These are phyloP conservation scores for Spergularia bocconei DNA, from an alignment of 148 eudicot genomes.

Conservation along the genomic window DNA sequence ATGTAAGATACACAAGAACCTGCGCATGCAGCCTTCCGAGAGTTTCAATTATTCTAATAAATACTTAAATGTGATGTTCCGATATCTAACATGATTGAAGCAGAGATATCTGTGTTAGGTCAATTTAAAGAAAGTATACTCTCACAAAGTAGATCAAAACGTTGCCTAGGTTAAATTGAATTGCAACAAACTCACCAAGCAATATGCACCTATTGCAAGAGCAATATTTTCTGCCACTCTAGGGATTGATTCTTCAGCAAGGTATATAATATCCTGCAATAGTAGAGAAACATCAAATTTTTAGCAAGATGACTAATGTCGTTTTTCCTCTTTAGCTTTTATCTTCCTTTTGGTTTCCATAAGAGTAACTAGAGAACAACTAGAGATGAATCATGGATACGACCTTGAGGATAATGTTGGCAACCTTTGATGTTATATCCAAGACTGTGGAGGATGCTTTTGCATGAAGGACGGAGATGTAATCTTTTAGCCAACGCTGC, in stretches of 20 bases:
- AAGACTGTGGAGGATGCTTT: conserved; percentile 40
- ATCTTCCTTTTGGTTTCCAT: not conserved
- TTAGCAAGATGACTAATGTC: conserved; percentile 16
- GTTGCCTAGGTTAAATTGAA: not conserved
- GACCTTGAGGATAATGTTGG: conserved; percentile 75
- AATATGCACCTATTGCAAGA: conserved; percentile 80
- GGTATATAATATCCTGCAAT: conserved; percentile 55
- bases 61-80: no score
- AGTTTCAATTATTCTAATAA: no score
- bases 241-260: conserved; percentile 79
- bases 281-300: not conserved
- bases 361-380: not conserved
- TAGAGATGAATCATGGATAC: not conserved
- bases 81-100: no score
- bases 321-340: not conserved
- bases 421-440: conserved; percentile 70
- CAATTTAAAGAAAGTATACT: not conserved
- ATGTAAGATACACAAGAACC: not conserved
- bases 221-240: conserved; percentile 88
- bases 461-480: conserved; percentile 40
- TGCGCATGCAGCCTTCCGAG: no score
- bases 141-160: conserved; percentile 1
- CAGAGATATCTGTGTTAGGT: not conserved
- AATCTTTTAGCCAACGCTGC: conserved; percentile 69
- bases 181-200: conserved; percentile 52